A percentile compares a stretch with the other conserved stretches of the same genome.
These are phyloP conservation scores for Xylaria digitata DNA, from an alignment of 2,329 filamentous ascomycete species.

Conservation along the genomic window DNA sequence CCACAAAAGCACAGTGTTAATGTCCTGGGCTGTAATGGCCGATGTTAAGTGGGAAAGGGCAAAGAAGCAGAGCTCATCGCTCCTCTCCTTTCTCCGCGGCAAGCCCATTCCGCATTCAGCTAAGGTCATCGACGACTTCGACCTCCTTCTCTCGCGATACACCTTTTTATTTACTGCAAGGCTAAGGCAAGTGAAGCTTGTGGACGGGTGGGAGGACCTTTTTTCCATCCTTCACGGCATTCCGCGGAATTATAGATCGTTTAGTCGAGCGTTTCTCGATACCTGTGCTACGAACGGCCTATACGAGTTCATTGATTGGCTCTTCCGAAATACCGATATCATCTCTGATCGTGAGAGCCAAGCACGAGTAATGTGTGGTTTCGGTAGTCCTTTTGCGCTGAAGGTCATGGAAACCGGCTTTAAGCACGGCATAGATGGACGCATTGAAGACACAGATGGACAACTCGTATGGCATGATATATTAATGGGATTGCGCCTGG, in stretches of 20 bases:
- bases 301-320: conserved; percentile 14
- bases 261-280: not conserved
- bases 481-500: not conserved
- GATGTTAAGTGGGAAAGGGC: not conserved
- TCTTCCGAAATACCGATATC: conserved; percentile 2
- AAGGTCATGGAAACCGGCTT: not conserved
- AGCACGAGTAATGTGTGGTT: not conserved
- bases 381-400: not conserved
- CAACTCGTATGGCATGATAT: not conserved
- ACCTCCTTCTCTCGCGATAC: too few relatives aligned
- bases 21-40: conserved; percentile 3
- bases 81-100: not conserved
- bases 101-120: not conserved
- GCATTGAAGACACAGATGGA: not conserved
- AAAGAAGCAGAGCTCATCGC: not conserved
- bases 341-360: not conserved
- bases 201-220: conserved; percentile 9
- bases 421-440: not conserved
- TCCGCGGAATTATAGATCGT: not conserved
- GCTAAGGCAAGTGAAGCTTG: not conserved
- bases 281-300: not conserved
- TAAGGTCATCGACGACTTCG: too few relatives aligned
- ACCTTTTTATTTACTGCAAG: not conserved
- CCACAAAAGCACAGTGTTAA: not conserved
- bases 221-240: not conserved